Evolutionary conservation across 1,284 basidiomycete genomes (phyloP), one percentile per base, ranked within the genome.

Genomic region (Cutaneotrichosporon sp.): DNA sequence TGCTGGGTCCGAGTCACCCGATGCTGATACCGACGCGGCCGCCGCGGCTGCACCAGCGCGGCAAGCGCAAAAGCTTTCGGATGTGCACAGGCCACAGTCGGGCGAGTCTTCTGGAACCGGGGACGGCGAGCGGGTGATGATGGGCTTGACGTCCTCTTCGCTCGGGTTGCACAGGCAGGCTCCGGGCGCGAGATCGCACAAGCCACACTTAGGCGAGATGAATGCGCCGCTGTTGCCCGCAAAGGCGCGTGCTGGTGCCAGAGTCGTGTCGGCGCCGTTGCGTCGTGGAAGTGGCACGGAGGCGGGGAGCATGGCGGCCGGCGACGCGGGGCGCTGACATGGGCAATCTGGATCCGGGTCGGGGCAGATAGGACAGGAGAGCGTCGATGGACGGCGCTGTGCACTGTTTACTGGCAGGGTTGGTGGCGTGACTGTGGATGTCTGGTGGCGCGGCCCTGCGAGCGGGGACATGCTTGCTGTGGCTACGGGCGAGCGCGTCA

Each of bases 301-400:
- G 3, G 43, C 43, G 9, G 43, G 43, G 5, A 45, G 43, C 30
- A 33, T 34, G 26, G 43, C 13, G 7, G 30, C 43, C 7, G 52
- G 38, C 46, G 39, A 43, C 20, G 56, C 38, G 3, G 44, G 39
- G 35, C 67, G 67, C 50, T 72, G 72, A 55, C 72, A 73, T 4
- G 72, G 67, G 48, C 72, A 73, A 54, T 73, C 70, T 4, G 72
- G 72, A 48, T 73, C 72, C 3, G 72, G 72, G 47, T 73, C 65
- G 23, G 72, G 72, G 49, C 72, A 73, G 47, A 73, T 73, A 13
- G 72, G 72, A 45, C 72, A 73, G 9, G 59, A 62, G 30, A 67
- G 59, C 7, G 49, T 39, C 8, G 46, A 43, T 26, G 15, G 45
- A 15, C 49, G 35, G 43, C 46, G 54, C 30, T 49, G 39, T 30